Conservation (phyloP, 78 protist species). For the Speleostelium caveatum region DNA sequence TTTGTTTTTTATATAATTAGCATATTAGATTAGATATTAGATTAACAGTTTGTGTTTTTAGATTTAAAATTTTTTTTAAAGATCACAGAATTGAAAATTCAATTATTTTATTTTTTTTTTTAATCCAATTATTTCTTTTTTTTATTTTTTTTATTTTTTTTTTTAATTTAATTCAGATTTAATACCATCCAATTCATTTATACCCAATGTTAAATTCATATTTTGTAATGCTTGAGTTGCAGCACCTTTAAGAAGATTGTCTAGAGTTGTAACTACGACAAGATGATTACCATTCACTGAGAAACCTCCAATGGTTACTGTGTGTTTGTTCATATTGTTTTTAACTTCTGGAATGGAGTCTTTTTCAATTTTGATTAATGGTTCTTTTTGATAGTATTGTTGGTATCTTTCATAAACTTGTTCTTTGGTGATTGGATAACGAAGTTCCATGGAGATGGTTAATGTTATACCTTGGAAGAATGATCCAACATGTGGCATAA, state of each 20-base stretch:
- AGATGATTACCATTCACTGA: conserved; percentile 63
- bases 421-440: conserved; percentile 39
- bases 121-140: neutral
- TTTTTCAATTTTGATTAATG: conserved; percentile 62
- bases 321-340: conserved; percentile 68
- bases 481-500: conserved; percentile 88
- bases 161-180: conserved; percentile 18
- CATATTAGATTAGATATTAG: too few species aligned
- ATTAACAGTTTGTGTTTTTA: neutral
- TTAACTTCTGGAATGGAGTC: conserved; percentile 78
- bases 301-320: conserved; percentile 83
- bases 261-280: conserved; percentile 85
- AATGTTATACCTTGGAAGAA: conserved; percentile 88
- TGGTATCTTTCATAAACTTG: conserved; percentile 50
- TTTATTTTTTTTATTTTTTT: neutral
- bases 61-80: neutral
- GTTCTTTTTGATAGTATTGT: conserved; percentile 61
- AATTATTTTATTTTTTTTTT: neutral
- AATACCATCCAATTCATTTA: conserved; percentile 73
- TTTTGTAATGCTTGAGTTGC: conserved; percentile 88
- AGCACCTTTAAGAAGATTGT: conserved; percentile 90
- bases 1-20: neutral
- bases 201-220: conserved; percentile 83
- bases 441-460: conserved; percentile 59
- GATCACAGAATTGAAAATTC: neutral